Conservation (phyloP, 2,329 filamentous ascomycete species). For the Incumbomyces lentus region DNA sequence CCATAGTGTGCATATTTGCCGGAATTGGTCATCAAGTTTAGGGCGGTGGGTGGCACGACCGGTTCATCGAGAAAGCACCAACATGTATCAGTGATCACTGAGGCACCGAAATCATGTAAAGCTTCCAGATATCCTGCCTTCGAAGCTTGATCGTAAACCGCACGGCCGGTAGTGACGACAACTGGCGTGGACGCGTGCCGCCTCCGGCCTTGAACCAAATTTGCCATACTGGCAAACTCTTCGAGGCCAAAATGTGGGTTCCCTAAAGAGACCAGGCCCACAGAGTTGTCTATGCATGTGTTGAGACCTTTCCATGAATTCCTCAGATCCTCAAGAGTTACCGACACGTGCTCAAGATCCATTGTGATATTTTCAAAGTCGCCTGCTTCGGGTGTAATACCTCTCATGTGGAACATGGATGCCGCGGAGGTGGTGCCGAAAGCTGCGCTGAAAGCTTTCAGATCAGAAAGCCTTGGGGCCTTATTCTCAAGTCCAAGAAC, state of each 20-base stretch:
- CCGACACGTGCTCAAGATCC: background rate
- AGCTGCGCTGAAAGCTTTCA: constrained; percentile 37
- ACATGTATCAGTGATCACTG: constrained; percentile 36
- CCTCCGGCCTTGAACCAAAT: constrained; percentile 21
- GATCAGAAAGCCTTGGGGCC: constrained; percentile 22
- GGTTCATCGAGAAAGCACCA: constrained; percentile 40
- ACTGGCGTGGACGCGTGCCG: constrained; percentile 16
- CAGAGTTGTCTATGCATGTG: constrained; percentile 9
- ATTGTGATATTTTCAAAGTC: background rate
- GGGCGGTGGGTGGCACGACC: constrained; percentile 22
- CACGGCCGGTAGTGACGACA: constrained; percentile 8
- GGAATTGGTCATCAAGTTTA: constrained; percentile 36
- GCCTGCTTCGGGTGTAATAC: constrained; percentile 31
- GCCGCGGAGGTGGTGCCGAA: constrained; percentile 35
- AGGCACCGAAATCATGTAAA: constrained; percentile 30
- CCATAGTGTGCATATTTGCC: constrained; percentile 39
- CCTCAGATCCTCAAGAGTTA: background rate
- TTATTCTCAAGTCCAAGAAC: constrained; percentile 26
- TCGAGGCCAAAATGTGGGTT: constrained; percentile 36
- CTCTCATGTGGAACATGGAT: constrained; percentile 37
- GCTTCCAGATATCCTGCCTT: constrained; percentile 23
- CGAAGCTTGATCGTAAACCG: constrained; percentile 11
- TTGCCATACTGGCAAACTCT: constrained; percentile 28
- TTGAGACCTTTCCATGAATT: constrained; percentile 14
- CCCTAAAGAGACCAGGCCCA: constrained; percentile 35